Percentiles rank a stretch among this genome's conserved stretches.
These are phyloP conservation scores for Ilyonectria destructans DNA, from an alignment of 2,329 filamentous ascomycete genomes.

Conservation along the genomic window DNA sequence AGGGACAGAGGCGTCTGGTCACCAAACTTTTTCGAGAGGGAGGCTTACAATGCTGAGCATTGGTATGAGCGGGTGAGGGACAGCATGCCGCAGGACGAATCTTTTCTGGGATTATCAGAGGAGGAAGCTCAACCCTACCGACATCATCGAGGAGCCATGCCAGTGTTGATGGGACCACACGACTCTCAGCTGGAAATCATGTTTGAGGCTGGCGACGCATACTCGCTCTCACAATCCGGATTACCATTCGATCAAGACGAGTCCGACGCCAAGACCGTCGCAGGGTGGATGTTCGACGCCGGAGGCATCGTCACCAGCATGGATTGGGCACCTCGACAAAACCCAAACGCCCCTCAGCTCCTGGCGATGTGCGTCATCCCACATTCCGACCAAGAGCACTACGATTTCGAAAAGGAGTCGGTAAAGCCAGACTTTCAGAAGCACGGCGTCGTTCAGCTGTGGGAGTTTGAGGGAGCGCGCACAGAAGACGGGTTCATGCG, in stretches of 20 bases:
- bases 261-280: constrained; percentile 45
- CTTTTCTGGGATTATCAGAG: constrained; percentile 39
- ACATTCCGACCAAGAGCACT: constrained; percentile 65
- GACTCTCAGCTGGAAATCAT: constrained; percentile 51
- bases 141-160: constrained; percentile 49
- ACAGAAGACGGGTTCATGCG: constrained; percentile 51
- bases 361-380: constrained; percentile 69
- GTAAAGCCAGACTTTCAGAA: constrained; percentile 57
- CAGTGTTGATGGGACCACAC: constrained; percentile 54
- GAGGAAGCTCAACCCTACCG: constrained; percentile 52
- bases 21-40: constrained; percentile 53
- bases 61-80: constrained; percentile 49
- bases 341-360: constrained; percentile 59
- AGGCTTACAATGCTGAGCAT: constrained; percentile 52
- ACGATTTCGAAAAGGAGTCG: constrained; percentile 57
- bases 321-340: constrained; percentile 65
- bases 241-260: constrained; percentile 51
- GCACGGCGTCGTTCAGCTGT: constrained; percentile 68
- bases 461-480: constrained; percentile 61
- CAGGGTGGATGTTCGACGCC: constrained; percentile 70
- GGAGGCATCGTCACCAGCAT: constrained; percentile 69
- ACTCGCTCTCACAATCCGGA: constrained; percentile 49
- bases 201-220: constrained; percentile 49
- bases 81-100: constrained; percentile 31
- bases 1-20: constrained; percentile 59